phyloP scores from a whole-genome alignment of 345 rosid species.

The Physaria fendleri region DNA sequence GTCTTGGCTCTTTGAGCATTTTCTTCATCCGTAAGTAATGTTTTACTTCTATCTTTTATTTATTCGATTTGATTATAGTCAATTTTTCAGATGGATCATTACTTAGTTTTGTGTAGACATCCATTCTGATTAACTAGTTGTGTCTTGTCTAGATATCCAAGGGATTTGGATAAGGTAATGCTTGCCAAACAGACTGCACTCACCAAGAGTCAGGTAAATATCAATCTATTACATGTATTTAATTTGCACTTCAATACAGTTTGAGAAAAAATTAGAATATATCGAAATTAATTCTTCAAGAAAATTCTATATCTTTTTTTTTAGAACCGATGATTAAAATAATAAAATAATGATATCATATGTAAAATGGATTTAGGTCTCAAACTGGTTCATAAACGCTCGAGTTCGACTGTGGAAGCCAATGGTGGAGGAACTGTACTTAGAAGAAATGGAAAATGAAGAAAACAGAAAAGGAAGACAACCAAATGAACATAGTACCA shows the following conservation, averaged over 20 bases:
- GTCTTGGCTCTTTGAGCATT: constrained; percentile 83
- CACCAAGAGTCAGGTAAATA: constrained; percentile 71
- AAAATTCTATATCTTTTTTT: too few species aligned
- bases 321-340: too few species aligned
- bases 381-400: constrained; percentile 66
- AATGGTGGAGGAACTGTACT: constrained; percentile 79
- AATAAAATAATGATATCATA: not conserved
- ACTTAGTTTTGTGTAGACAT: not conserved
- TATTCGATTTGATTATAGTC: too few species aligned
- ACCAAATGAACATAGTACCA: constrained; percentile 36
- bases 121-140: not conserved
- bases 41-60: not conserved
- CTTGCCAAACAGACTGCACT: constrained; percentile 85
- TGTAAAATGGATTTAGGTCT: constrained; percentile 16
- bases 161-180: constrained; percentile 69
- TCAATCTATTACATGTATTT: too few species aligned
- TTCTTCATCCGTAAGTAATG: constrained; percentile 70
- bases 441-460: constrained; percentile 48
- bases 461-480: constrained; percentile 23
- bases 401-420: constrained; percentile 89
- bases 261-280: too few species aligned
- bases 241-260: too few species aligned
- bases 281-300: too few species aligned
- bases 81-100: not conserved
- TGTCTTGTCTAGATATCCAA: constrained; percentile 51